Percentiles rank a stretch among this genome's conserved stretches.
Evolutionary conservation across 257 asterid genomes (phyloP).

Genomic region (Cynanchum wilfordii): DNA sequence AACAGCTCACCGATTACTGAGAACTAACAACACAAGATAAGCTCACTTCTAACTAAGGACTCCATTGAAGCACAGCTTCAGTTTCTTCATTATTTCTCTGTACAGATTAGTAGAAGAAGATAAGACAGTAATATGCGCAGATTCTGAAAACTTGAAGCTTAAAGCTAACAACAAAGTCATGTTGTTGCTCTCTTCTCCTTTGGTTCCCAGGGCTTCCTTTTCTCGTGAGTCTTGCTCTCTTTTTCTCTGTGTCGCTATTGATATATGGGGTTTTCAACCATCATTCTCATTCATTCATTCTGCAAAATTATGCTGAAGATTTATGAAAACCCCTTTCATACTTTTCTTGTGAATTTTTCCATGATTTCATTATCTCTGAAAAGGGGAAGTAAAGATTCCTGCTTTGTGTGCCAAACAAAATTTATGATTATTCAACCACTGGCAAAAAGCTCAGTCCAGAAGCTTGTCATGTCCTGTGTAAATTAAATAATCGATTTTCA

Average conservation of each 20-base stretch:
- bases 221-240: constrained; percentile 40
- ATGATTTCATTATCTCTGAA: background rate
- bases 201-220: constrained; percentile 24
- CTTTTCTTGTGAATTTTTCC: background rate
- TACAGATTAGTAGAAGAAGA: background rate
- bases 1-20: no score
- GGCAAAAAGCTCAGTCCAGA: background rate
- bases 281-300: background rate
- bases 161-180: constrained; percentile 22
- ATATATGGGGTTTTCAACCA: background rate
- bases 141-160: constrained; percentile 23
- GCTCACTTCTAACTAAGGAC: background rate
- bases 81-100: background rate
- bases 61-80: background rate
- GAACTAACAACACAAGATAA: background rate
- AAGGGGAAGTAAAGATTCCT: background rate
- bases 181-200: constrained; percentile 36
- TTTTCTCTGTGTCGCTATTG: background rate
- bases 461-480: background rate
- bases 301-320: background rate
- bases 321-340: background rate
- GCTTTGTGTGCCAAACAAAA: background rate
- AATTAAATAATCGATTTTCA: background rate
- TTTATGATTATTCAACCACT: background rate
- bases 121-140: constrained; percentile 4